A percentile compares a stretch with the other conserved stretches of the same genome.
These are phyloP conservation scores for Raddia guianensis DNA, from an alignment of 176 grass and related monocot species.

Conservation along the genomic window DNA sequence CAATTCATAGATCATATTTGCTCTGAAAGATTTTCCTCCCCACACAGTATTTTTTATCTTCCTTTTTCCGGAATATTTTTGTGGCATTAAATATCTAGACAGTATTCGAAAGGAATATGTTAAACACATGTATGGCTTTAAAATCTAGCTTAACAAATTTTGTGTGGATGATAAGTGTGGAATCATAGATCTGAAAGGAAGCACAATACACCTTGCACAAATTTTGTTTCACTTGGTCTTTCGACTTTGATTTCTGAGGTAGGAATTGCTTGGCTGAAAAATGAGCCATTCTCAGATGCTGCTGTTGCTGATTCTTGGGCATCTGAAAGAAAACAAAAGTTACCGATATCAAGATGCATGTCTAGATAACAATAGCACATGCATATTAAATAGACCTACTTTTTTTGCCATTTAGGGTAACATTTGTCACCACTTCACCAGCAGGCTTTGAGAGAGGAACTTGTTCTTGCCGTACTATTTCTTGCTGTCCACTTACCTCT, in stretches of 20 bases:
- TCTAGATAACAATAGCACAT: neutral
- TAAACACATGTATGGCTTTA: neutral
- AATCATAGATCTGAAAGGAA: conserved; percentile 17
- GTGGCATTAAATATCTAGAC: too few relatives aligned
- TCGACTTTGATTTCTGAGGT: neutral
- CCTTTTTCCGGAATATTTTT: neutral
- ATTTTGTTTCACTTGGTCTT: neutral
- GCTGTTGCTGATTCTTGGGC: neutral
- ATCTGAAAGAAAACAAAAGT: conserved; percentile 25
- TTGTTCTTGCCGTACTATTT: neutral
- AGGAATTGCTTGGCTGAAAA: conserved; percentile 22
- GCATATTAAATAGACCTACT: conserved; percentile 12
- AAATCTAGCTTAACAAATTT: neutral
- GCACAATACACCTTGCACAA: conserved; percentile 29
- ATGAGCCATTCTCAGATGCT: neutral
- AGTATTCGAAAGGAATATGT: neutral
- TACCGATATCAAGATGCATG: conserved; percentile 16
- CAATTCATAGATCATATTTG: neutral
- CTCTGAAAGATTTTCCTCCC: neutral
- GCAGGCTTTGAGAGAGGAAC: conserved; percentile 13
- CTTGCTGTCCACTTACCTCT: neutral
- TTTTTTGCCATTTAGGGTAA: neutral
- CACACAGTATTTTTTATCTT: neutral
- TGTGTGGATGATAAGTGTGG: neutral
- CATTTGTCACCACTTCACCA: neutral